Conservation (phyloP, 352 stramenopile species). For the Thalassiosira sp. region DNA sequence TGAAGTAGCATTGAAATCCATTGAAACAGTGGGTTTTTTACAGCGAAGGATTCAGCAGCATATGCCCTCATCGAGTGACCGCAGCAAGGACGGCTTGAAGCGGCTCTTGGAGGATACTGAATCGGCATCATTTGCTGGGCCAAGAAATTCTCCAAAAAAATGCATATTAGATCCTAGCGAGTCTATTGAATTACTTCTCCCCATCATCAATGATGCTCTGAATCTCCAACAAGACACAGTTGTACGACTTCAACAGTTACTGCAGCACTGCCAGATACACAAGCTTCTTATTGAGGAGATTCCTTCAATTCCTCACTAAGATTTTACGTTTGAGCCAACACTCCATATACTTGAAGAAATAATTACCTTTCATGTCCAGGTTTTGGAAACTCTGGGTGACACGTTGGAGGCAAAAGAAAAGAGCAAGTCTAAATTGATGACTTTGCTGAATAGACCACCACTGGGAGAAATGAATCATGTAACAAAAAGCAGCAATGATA, state of each 20-base stretch:
- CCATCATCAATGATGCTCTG: conserved; percentile 30
- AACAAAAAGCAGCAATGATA: not conserved
- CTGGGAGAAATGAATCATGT: conserved; percentile 4
- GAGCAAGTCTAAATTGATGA: conserved; percentile 10
- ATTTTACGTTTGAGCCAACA: conserved; percentile 29
- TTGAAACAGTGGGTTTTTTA: conserved; percentile 22
- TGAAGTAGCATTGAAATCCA: conserved; percentile 31
- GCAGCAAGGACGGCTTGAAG: conserved; percentile 8
- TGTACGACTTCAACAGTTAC: conserved; percentile 14
- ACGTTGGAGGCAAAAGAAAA: conserved; percentile 10
- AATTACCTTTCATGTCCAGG: conserved; percentile 19
- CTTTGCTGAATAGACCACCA: conserved; percentile 14
- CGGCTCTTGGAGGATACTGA: conserved; percentile 4
- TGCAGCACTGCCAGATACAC: conserved; percentile 15
- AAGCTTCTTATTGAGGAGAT: conserved; percentile 18
- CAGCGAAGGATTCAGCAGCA: conserved; percentile 7
- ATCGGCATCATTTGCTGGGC: not conserved
- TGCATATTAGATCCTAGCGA: conserved; percentile 11
- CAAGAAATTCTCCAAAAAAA: not conserved
- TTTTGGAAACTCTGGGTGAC: conserved; percentile 21
- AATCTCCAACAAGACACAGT: conserved; percentile 20
- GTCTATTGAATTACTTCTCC: conserved; percentile 17
- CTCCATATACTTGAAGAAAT: conserved; percentile 28
- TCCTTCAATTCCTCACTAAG: conserved; percentile 18
- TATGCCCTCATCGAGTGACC: not conserved